Conservation (phyloP, 163 green algal genomes). For the Prototheca cutis region DNA sequence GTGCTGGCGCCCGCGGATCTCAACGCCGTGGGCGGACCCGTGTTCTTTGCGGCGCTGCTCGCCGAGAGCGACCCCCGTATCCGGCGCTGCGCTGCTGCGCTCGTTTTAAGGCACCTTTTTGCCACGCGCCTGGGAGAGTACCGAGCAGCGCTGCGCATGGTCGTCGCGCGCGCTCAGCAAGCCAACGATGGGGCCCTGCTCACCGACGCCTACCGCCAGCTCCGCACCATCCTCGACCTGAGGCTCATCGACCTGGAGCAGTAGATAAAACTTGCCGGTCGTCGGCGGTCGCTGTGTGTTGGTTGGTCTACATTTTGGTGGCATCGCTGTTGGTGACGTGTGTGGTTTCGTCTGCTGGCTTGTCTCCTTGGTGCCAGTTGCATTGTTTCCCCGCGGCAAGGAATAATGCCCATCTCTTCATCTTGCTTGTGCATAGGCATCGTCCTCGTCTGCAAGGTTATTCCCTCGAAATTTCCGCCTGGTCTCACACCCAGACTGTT, state of each 20-base stretch:
- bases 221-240: constrained; percentile 10
- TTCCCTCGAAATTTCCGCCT: too few relatives aligned
- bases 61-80: constrained; percentile 31
- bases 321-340: too few relatives aligned
- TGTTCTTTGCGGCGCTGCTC: constrained; percentile 31
- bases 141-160: constrained; percentile 38
- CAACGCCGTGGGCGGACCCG: constrained; percentile 1
- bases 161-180: constrained; percentile 47
- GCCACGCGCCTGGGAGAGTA: constrained; percentile 48
- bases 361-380: too few relatives aligned
- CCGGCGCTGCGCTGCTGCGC: constrained; percentile 36
- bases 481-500: too few relatives aligned
- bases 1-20: background rate
- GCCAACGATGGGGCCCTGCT: constrained; percentile 55
- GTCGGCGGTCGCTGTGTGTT: too few relatives aligned
- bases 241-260: constrained; percentile 3
- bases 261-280: too few relatives aligned
- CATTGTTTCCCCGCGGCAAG: too few relatives aligned
- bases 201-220: constrained; percentile 56
- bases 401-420: too few relatives aligned
- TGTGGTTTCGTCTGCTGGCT: too few relatives aligned
- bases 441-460: too few relatives aligned
- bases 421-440: too few relatives aligned
- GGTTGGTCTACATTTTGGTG: too few relatives aligned
- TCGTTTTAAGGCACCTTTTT: constrained; percentile 51